Evolutionary conservation across 176 grass and related monocot genomes (phyloP).

Genomic region (Oryza punctata): DNA sequence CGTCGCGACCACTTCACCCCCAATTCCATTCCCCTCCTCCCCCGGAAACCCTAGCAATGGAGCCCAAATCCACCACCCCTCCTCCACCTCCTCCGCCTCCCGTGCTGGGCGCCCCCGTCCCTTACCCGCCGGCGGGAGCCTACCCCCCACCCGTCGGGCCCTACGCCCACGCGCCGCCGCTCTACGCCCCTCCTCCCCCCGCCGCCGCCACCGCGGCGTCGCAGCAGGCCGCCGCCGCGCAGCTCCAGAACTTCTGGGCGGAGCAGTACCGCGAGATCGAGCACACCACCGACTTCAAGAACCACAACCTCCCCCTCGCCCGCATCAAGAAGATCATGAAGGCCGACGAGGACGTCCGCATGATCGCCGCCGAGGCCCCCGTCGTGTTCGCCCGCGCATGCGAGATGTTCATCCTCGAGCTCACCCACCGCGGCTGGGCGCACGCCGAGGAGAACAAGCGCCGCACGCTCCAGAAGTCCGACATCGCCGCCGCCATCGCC

Average conservation of each 20-base stretch:
- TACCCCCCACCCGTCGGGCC: neutral
- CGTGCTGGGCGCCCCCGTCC: conserved; percentile 51
- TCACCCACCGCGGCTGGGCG: conserved; percentile 86
- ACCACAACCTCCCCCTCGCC: conserved; percentile 92
- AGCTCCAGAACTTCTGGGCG: conserved; percentile 82
- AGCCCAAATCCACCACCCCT: conserved; percentile 59
- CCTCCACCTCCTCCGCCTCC: conserved; percentile 29
- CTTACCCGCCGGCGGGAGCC: conserved; percentile 34
- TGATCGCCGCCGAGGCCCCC: conserved; percentile 95
- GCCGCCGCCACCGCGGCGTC: conserved; percentile 29
- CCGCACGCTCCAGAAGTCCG: conserved; percentile 93
- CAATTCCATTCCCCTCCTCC: neutral
- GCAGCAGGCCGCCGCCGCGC: conserved; percentile 41
- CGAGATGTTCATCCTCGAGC: conserved; percentile 98
- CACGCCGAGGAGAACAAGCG: conserved; percentile 99
- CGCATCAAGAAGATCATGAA: conserved; percentile 99
- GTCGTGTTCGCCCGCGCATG: conserved; percentile 92
- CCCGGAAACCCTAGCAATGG: conserved; percentile 55
- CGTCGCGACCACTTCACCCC: conserved; percentile 16
- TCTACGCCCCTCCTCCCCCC: conserved; percentile 38
- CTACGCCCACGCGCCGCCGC: conserved; percentile 43
- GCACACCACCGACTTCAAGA: conserved; percentile 77
- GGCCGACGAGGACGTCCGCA: conserved; percentile 96
- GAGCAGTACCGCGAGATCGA: conserved; percentile 95
- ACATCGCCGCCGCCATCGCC: conserved; percentile 88